Conservation (phyloP, 495 filamentous ascomycete species). For the Cercophora scortea region DNA sequence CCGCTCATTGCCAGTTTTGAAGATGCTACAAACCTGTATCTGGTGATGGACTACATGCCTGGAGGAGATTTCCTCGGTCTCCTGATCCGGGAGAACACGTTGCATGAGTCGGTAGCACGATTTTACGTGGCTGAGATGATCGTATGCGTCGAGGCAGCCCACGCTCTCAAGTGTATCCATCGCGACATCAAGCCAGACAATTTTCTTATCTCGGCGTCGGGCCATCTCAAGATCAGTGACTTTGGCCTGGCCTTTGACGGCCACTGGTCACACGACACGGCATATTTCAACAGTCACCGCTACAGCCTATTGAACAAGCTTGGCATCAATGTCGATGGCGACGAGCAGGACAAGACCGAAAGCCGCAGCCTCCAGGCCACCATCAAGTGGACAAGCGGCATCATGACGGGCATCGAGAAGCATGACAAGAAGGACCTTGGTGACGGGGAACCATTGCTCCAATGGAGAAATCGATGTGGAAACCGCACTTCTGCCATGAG, state of each 20-base stretch:
- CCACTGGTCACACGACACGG: conserved; percentile 84
- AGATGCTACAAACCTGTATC: conserved; percentile 72
- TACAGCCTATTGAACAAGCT: conserved; percentile 68
- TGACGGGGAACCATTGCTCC: conserved; percentile 51
- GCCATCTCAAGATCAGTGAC: conserved; percentile 90
- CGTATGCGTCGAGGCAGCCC: conserved; percentile 85
- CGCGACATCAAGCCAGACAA: conserved; percentile 97
- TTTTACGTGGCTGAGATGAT: conserved; percentile 96
- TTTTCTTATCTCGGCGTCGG: conserved; percentile 79
- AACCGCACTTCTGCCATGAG: conserved; percentile 69
- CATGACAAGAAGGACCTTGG: conserved; percentile 33
- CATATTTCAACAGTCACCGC: conserved; percentile 75
- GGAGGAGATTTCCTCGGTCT: conserved; percentile 88
- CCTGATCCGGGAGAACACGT: conserved; percentile 70
- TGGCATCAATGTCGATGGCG: conserved; percentile 66
- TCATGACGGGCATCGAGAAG: conserved; percentile 40
- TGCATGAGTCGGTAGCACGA: conserved; percentile 67
- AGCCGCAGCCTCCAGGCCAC: conserved; percentile 37
- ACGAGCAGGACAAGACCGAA: conserved; percentile 60
- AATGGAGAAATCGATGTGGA: conserved; percentile 70
- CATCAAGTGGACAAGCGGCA: conserved; percentile 38
- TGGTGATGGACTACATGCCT: conserved; percentile 97
- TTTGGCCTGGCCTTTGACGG: conserved; percentile 93
- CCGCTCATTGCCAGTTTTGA: conserved; percentile 85
- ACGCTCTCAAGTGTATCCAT: conserved; percentile 82